Evolutionary conservation across 345 rosid genomes (phyloP), one percentile per base, ranked within the genome.

Genomic region (Camelina hispida): DNA sequence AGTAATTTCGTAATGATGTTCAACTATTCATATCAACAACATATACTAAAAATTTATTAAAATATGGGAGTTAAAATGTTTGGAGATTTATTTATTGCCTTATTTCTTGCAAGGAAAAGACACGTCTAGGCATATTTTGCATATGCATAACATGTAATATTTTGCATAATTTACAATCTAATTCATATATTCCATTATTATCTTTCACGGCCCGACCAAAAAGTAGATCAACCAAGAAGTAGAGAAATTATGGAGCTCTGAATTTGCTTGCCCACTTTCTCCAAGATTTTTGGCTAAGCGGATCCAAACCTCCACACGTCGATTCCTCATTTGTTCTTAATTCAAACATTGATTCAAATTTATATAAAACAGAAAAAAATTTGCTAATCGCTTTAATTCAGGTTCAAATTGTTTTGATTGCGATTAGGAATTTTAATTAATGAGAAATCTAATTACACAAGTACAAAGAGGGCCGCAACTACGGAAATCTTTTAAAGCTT

Each of bases 141-240:
- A 43, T 43, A 14, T 37, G 22, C 38, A 38, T 42, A 16, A 34
- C 54, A 58, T 70, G 66, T 9, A 32, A 35, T n/a, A 40, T n/a
- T 9, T 34, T 13, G 46, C 46, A 42, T 42, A 12, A 3, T n/a
- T 25, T 10, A 28, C 10, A 68, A 25, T 14, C 5, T 57, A 6
- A 16, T n/a, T 34, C 11, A 46, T 47, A 35, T 2, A 50, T 54
- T 54, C n/a, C n/a, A n/a, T n/a, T n/a, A n/a, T n/a, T 28, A 28
- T 50, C 42, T 68, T 69, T 54, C 65, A 54, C 6, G 69, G 71
- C 53, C 76, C 71, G 75, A 71, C 72, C 75, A 77, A 77, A 58
- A 77, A 70, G 80, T 77, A 77, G 80, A 77, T 77, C 60, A 70
- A 77, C 80, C 67, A 77, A 77, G 67, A 71, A 71, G 61, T 20